A percentile compares a stretch with the other conserved stretches of the same genome.
phyloP scores from a whole-genome alignment of 192 early-diverging fungal species.

The Lunasporangiospora selenospora region DNA sequence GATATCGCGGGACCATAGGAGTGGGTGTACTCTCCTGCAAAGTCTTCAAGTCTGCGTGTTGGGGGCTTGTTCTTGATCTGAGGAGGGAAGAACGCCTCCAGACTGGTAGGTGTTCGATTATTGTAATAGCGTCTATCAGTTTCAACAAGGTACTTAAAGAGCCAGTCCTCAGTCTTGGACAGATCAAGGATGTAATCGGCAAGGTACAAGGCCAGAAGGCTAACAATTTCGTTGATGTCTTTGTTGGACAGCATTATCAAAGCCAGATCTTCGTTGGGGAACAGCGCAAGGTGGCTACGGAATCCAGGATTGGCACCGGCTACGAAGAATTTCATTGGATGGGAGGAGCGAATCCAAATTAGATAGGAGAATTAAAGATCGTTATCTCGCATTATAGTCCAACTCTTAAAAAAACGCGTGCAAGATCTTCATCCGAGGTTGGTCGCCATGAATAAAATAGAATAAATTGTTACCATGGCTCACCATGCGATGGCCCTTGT shows the following conservation, averaged over 20 bases:
- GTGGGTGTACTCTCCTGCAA: slow-evolving; percentile 21
- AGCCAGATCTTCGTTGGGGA: slow-evolving; percentile 13
- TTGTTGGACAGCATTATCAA: slow-evolving; percentile 14
- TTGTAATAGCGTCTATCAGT: too few relatives aligned
- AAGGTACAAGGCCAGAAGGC: slow-evolving; percentile 6
- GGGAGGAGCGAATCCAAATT: too few relatives aligned
- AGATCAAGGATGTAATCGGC: slow-evolving; percentile 13
- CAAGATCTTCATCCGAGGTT: too few relatives aligned
- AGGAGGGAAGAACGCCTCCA: slow-evolving; percentile 12
- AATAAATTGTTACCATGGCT: slow-evolving; percentile 8
- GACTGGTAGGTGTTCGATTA: slow-evolving; percentile 3
- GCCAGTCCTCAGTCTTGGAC: slow-evolving; percentile 17
- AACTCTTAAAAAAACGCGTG: too few relatives aligned
- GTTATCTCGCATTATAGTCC: too few relatives aligned
- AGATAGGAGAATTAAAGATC: too few relatives aligned
- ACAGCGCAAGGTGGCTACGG: slow-evolving; percentile 8
- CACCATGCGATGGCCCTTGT: slow-evolving; percentile 8
- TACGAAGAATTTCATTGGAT: too few relatives aligned
- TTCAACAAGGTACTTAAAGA: too few relatives aligned
- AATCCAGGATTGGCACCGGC: slow-evolving; percentile 19
- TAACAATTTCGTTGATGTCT: not conserved
- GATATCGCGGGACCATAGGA: too few relatives aligned
- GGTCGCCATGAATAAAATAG: too few relatives aligned
- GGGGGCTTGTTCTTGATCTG: slow-evolving; percentile 4
- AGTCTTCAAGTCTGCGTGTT: slow-evolving; percentile 9